Evolutionary conservation across 768 basidiomycete species (phyloP).

Genomic region (Russula compacta): DNA sequence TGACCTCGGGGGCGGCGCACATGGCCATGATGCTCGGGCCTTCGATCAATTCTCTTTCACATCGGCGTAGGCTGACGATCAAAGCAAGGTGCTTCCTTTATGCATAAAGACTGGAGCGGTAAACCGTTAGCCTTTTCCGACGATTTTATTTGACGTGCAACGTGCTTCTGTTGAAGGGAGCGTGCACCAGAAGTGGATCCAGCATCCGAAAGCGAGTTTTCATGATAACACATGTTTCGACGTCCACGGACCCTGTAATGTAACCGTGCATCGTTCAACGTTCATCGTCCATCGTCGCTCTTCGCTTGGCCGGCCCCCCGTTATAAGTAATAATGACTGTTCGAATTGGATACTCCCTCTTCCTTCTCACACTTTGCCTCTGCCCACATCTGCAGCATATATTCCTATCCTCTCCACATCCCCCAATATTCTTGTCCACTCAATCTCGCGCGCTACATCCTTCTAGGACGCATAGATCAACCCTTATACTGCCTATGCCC

Average conservation of each 20-base stretch:
- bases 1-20: neutral
- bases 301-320: neutral
- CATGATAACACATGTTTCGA: constrained; percentile 20
- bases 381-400: constrained; percentile 13
- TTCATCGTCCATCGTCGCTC: constrained; percentile 14
- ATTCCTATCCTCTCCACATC: constrained; percentile 16
- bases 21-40: neutral
- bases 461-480: constrained; percentile 14
- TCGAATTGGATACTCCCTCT: neutral
- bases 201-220: constrained; percentile 8
- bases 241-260: constrained; percentile 15
- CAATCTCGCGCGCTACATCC: constrained; percentile 15
- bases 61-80: constrained; percentile 7
- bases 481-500: constrained; percentile 8
- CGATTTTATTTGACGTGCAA: constrained; percentile 7
- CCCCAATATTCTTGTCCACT: constrained; percentile 7
- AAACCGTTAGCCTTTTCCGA: constrained; percentile 12
- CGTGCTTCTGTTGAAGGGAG: constrained; percentile 12
- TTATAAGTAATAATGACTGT: constrained; percentile 10
- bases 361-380: neutral
- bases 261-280: constrained; percentile 11
- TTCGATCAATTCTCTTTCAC: neutral
- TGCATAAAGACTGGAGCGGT: constrained; percentile 3
- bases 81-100: constrained; percentile 6
- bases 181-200: constrained; percentile 6